Conservation (phyloP, 2,329 filamentous ascomycete genomes). For the Botrytis aclada region DNA sequence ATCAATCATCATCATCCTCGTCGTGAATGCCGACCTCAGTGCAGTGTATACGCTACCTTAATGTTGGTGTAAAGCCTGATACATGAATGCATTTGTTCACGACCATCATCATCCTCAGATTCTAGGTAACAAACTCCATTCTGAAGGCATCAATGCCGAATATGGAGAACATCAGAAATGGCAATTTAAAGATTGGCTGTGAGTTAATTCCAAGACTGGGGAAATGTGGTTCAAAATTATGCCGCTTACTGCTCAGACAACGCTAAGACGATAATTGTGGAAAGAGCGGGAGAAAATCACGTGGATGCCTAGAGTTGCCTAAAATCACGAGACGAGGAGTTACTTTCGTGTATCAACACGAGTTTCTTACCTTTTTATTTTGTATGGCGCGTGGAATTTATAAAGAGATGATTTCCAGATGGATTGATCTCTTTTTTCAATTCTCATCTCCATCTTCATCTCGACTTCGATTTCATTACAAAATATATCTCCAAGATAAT, state of each 20-base stretch:
- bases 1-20: not conserved
- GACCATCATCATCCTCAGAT: not conserved
- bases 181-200: too few species aligned
- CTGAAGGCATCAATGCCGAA: not conserved
- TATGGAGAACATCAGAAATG: not conserved
- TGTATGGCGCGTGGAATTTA: not conserved
- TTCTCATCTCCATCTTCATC: not conserved
- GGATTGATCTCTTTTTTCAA: not conserved
- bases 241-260: not conserved
- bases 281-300: not conserved
- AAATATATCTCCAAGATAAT: not conserved
- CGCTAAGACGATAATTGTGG: not conserved
- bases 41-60: not conserved
- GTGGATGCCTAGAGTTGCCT: slow-evolving; percentile 5
- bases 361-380: not conserved
- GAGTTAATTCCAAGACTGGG: not conserved
- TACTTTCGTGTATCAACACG: not conserved
- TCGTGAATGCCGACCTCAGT: not conserved
- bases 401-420: not conserved
- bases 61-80: not conserved
- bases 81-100: not conserved
- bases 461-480: not conserved
- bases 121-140: not conserved
- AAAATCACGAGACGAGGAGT: slow-evolving; percentile 11
- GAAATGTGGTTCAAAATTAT: not conserved